Evolutionary conservation across 768 basidiomycete genomes (phyloP), one percentile per base, ranked within the genome.

Genomic region (Lactarius akahatsu): DNA sequence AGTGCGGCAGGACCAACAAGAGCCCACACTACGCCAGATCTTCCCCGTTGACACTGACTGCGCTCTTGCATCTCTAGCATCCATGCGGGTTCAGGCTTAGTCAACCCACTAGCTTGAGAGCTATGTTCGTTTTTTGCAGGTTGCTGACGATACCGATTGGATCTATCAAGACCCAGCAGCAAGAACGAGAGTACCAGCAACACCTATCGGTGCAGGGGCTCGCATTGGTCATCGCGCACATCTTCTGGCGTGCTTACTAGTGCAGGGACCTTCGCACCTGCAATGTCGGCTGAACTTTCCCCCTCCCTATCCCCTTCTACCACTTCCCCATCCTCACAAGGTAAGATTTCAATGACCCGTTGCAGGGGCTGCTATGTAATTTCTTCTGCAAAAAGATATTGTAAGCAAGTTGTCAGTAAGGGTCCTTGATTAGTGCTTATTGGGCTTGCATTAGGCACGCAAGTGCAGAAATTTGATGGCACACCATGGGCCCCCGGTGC

Each of bases 161-260:
- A 69, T 82, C 94, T 1, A 81, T 96, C 78, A 96, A 96, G 80
- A 92, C 94, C 74, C 83, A 88, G 38, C 90, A 91, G 70, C 91
- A 93, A 70, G 81, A 85, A 45, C 76, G 83, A 62, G 11, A 38
- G 11, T 38, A 11, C 36, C 10, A 38, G 36, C 36, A 4, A 11
- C 11, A 13, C 36, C 1, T 38, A 38, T 38, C 36, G 3, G 36
- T 38, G 36, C 11, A 38, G 11, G 11, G 36, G 36, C 11, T 38
- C 36, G 36, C 36, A 38, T 38, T 38, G 11, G 11, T 11, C 11
- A 38, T 38, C 36, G 36, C 16, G 43, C 18, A 43, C 16, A 43
- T n/a, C 43, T 20, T 45, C 20, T 16, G 20, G 45, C 10, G n/a
- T 10, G 45, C n/a, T 47, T 0, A 4, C 9, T n/a, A 34, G 32